Evolutionary conservation across 305 asterid genomes (phyloP), one percentile per base, ranked within the genome.

Genomic region (Stenogyne calaminthoides): DNA sequence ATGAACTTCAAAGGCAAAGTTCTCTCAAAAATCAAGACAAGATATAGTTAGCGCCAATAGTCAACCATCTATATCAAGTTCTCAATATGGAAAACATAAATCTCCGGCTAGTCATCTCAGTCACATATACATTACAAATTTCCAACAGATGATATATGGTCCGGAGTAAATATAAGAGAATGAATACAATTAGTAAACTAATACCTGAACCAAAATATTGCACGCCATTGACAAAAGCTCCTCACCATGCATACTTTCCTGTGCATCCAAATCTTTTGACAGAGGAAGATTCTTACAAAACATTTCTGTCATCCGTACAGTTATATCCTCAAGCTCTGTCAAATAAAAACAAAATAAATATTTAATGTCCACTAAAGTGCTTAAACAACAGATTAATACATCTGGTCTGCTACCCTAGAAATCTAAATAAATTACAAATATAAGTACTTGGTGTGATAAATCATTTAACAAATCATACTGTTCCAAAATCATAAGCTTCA

Each of bases 171-270:
- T 37, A 61, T 62, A 70, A 69, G 55, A 52, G 47, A 11, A 42
- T 3, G 44, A 44, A 36, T 20, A 64, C 46, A 71, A 49, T 66
- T 49, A 61, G 60, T 59, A 60, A 67, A 44, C 69, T 47, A 82
- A 57, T 85, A 96, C 99, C 98, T 95, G 98, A 79, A 95, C 95
- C 94, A 96, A 84, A 84, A 93, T 67, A 81, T 78, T 85, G 81
- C 95, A 87, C 65, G 93, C 86, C 95, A 96, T 80, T 49, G 97
- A 83, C 80, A 93, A 79, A 80, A 96, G 98, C 84, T 93, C 99
- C 83, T 96, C 98, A 25, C 98, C 97, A 63, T 86, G 68, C 98
- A 96, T 82, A 82, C 83, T 88, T 80, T 96, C 99, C 78, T 93
- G 97, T 56, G 78, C 82, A 82, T 96, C 99, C 85, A 93, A 82